A percentile compares a stretch with the other conserved stretches of the same genome.
phyloP scores from a whole-genome alignment of 2,329 filamentous ascomycete genomes.

The Periconia macrospinosa region DNA sequence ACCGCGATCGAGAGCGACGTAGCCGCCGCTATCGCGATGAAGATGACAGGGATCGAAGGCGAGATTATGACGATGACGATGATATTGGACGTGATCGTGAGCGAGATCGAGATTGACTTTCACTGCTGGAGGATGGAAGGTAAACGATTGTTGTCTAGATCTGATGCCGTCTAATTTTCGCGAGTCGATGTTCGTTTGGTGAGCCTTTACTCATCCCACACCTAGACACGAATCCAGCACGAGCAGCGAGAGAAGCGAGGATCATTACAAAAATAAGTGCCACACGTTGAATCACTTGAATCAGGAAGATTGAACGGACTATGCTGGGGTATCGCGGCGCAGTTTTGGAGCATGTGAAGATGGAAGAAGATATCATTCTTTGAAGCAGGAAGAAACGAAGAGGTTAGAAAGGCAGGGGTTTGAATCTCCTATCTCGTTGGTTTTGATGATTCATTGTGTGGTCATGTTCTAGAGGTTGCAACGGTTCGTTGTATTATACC shows the following conservation, averaged over 20 bases:
- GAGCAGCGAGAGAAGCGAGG: background rate
- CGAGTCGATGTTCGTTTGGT: background rate
- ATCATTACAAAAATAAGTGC: background rate
- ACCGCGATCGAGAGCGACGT: slow-evolving; percentile 28
- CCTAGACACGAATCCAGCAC: background rate
- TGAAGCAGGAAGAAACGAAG: background rate
- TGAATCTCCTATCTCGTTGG: background rate
- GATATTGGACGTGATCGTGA: slow-evolving; percentile 27
- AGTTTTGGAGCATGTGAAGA: background rate
- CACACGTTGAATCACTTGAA: background rate
- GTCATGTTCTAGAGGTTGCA: too few species aligned
- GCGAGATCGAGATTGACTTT: slow-evolving; percentile 21
- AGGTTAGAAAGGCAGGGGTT: background rate
- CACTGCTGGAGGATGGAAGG: slow-evolving; percentile 33
- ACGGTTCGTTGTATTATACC: too few species aligned
- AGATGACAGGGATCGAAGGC: slow-evolving; percentile 28
- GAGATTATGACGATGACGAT: slow-evolving; percentile 33
- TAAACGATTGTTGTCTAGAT: slow-evolving; percentile 18
- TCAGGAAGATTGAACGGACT: background rate
- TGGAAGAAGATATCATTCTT: background rate
- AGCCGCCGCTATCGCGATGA: slow-evolving; percentile 33
- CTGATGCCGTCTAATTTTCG: background rate
- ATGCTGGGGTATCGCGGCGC: background rate
- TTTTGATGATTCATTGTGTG: background rate
- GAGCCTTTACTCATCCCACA: too few species aligned